Evolutionary conservation across 2,329 filamentous ascomycete genomes (phyloP).

Genomic region (Pseudogymnoascus sp.): DNA sequence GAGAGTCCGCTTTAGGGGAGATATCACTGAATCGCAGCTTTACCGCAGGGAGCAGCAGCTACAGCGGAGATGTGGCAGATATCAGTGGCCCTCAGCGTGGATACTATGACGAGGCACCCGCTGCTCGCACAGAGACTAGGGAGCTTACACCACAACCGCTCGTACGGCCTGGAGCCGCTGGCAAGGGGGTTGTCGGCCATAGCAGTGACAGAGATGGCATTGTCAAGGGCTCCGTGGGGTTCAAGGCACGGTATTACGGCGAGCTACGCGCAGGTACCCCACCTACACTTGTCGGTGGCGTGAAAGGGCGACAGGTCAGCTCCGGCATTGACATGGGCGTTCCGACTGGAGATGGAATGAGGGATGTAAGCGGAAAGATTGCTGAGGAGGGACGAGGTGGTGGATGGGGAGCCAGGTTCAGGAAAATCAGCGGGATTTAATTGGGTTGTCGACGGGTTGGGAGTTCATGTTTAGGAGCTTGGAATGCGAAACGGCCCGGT

Average conservation of each 20-base stretch:
- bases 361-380: conserved; percentile 65
- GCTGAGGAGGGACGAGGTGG: conserved; percentile 55
- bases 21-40: background rate
- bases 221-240: background rate
- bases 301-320: conserved; percentile 41
- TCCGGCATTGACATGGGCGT: conserved; percentile 49
- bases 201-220: conserved; percentile 6
- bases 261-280: conserved; percentile 45
- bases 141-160: background rate
- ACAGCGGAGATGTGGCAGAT: background rate
- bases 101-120: background rate
- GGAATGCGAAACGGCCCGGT: background rate
- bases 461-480: background rate
- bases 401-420: conserved; percentile 27
- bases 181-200: background rate
- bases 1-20: background rate
- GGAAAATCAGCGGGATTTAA: conserved; percentile 30
- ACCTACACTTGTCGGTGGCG: conserved; percentile 42
- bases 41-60: background rate
- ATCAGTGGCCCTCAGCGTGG: background rate
- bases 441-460: background rate
- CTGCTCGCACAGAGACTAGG: background rate
- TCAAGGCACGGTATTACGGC: conserved; percentile 47
- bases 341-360: conserved; percentile 30
- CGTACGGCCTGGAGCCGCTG: background rate